A percentile compares a stretch with the other conserved stretches of the same genome.
Conservation (phyloP, 306 rosid genomes). For the Coriaria nepalensis region DNA sequence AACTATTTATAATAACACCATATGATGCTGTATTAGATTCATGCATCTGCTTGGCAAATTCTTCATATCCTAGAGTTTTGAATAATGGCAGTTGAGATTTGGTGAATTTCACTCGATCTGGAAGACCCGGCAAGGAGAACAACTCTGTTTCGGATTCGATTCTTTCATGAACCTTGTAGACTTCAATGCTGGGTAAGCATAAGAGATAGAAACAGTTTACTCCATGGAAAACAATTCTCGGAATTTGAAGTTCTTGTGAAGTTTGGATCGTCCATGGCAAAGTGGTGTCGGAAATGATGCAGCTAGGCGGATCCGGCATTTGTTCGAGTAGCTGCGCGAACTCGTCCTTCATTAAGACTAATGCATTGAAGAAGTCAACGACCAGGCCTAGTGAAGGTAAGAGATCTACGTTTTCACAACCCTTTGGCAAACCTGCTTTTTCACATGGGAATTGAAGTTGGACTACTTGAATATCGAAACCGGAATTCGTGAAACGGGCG, state of each 20-base stretch:
- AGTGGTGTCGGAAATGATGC: constrained; percentile 16
- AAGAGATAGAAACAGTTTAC: constrained; percentile 3
- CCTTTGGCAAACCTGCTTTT: constrained; percentile 16
- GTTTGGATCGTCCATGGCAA: constrained; percentile 11
- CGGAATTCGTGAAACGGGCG: background rate
- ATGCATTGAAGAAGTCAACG: constrained; percentile 7
- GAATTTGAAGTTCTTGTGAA: constrained; percentile 11
- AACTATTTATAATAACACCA: constrained; percentile 39
- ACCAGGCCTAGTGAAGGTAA: constrained; percentile 2
- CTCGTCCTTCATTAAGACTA: constrained; percentile 2
- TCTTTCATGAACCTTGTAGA: constrained; percentile 18
- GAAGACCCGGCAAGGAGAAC: constrained; percentile 31
- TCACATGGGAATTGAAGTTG: constrained; percentile 8
- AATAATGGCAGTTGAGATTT: constrained; percentile 19
- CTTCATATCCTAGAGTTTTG: constrained; percentile 6
- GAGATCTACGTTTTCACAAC: constrained; percentile 12
- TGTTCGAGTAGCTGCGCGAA: constrained; percentile 4
- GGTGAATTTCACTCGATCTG: constrained; percentile 29
- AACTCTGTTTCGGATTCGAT: constrained; percentile 22
- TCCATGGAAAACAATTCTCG: constrained; percentile 17
- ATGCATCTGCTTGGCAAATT: constrained; percentile 12
- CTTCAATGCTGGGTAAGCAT: constrained; percentile 26
- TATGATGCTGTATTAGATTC: constrained; percentile 31
- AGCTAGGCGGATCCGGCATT: constrained; percentile 8
- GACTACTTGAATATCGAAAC: background rate